These are phyloP conservation scores for Entomortierella lignicola DNA, from an alignment of 192 early-diverging fungal species.

Conservation along the genomic window DNA sequence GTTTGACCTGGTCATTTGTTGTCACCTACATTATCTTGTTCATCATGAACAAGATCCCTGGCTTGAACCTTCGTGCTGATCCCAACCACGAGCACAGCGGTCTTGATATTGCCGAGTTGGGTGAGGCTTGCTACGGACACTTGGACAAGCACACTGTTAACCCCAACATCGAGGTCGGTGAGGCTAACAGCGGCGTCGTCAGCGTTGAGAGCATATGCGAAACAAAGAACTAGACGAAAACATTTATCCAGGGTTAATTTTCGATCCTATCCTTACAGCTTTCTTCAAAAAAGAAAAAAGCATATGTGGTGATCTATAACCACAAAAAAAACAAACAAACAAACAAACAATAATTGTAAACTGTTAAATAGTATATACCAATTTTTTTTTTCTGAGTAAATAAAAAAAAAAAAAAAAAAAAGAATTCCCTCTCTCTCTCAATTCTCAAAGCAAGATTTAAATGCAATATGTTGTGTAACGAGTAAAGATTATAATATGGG, in stretches of 20 bases:
- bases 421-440: too few species aligned
- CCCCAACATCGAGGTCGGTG: constrained; percentile 43
- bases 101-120: constrained; percentile 85
- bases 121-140: constrained; percentile 71
- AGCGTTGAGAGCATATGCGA: constrained; percentile 33
- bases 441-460: too few species aligned
- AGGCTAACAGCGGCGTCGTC: constrained; percentile 33
- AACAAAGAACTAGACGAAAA: neutral
- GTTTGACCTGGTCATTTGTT: constrained; percentile 79
- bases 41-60: constrained; percentile 84
- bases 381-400: too few species aligned
- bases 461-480: too few species aligned
- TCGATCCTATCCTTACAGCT: too few species aligned
- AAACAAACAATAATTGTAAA: neutral
- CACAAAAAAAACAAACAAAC: neutral
- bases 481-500: too few species aligned
- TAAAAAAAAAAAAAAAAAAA: too few species aligned
- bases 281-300: too few species aligned
- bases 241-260: neutral
- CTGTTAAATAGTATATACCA: neutral
- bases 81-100: constrained; percentile 76
- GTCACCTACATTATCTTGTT: constrained; percentile 79
- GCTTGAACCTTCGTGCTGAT: constrained; percentile 80
- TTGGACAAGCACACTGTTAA: constrained; percentile 58
- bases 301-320: constrained; percentile 1